Conservation (phyloP, 805 yeast species). For the Pichia pseudocactophila region DNA sequence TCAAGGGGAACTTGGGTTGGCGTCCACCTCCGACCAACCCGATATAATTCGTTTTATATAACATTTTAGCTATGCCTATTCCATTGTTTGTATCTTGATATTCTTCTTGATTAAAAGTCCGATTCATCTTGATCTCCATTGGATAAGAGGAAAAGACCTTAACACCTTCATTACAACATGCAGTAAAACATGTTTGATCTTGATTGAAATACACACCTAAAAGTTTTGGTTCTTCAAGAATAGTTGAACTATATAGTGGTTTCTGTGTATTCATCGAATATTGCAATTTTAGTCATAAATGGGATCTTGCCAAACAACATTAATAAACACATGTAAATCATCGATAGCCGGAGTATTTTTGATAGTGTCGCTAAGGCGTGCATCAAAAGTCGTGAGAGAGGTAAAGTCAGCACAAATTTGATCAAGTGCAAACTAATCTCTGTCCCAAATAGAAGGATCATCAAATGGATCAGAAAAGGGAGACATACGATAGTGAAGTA, state of each 20-base stretch:
- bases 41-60: conserved; percentile 82
- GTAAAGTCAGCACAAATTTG: neutral
- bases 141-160: conserved; percentile 84
- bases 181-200: conserved; percentile 83
- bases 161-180: conserved; percentile 75
- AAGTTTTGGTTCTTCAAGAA: conserved; percentile 29
- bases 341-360: no score
- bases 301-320: neutral
- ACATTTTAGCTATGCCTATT: conserved; percentile 70
- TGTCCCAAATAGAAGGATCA: no score
- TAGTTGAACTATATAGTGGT: conserved; percentile 15
- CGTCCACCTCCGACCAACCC: conserved; percentile 88
- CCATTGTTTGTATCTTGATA: conserved; percentile 34
- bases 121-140: conserved; percentile 60
- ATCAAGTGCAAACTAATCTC: neutral
- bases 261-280: conserved; percentile 28
- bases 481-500: conserved; percentile 15
- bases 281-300: neutral
- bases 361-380: no score
- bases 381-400: neutral
- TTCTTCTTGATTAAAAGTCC: conserved; percentile 31
- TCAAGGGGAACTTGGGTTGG: conserved; percentile 67
- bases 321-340: neutral
- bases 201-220: conserved; percentile 71
- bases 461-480: neutral